Evolutionary conservation across 352 stramenopile genomes (phyloP), one percentile per base, ranked within the genome.

Genomic region (Globisporangium takayamanum): DNA sequence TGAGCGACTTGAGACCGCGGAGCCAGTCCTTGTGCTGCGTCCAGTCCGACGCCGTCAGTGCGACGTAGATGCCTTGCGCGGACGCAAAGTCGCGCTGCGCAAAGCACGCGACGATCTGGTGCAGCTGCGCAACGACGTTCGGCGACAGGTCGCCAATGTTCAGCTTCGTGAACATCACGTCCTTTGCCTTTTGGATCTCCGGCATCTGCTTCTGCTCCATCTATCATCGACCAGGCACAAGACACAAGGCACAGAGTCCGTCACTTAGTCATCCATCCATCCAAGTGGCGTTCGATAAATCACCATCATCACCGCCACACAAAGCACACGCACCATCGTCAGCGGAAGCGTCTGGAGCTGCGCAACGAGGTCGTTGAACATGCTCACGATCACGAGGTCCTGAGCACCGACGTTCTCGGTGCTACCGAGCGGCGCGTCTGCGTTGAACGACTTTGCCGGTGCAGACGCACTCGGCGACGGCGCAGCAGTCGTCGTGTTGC

Each of bases 11-110:
- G 70, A 98, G 80, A 15, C 94, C 95, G 69, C 97, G 97, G 61
- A 98, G 85, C 95, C 95, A 99, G 83, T 98, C 96, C 78, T 98
- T 98, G 84, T 99, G 94, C 58, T 95, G 87, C 62, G 87, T 82
- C 96, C 96, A 99, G 57, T 98, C 89, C 53, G 84, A 95, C 53
- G 86, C 94, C 28, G 96, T 96, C 26, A 98, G 73, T 41, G 70
- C 77, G 55, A 95, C 95, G 64, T 98, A 88, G 52, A 98, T 89
- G 42, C 76, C 62, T 57, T 92, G 81, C 53, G 85, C 85, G 20
- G 69, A 79, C 45, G 64, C 78, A 69, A 92, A 93, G 72, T 95
- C 84, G 44, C 79, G 78, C 53, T 87, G 78, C 33, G 66, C 79
- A 56, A 95, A 93, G 64, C 74, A 88, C 26, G 53, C 63, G 46